Base-by-base conservation (phyloP, 1,139 yeast genomes). In the Cylindricascospora bacillispora region DNA sequence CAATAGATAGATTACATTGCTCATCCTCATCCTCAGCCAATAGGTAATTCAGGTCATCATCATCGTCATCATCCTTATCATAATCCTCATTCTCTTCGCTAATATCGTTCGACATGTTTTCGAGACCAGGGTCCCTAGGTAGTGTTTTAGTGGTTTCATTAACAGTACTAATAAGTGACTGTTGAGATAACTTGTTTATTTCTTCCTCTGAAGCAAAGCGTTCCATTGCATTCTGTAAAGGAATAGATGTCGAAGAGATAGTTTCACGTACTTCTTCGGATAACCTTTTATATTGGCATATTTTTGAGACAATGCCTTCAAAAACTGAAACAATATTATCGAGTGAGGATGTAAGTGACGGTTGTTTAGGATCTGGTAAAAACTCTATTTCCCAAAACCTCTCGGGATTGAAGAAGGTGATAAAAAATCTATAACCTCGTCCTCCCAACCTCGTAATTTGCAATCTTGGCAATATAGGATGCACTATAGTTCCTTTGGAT, bases 401-500 rank as follows among this genome's bases (percentile, higher is more conserved):
- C 22, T 44, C 46, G 5, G 55, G 56, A 29, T 49, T 51, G 30
- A 40, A 44, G 19, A 49, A 43, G 3, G 43, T 31, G 4, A 51
- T 41, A 11, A 41, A 34, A 21, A 39, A 38, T 11, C 37, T 31
- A 14, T 22, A 31, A 2, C 24, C 27, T 6, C 26, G 13, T 9
- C 31, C 27, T 5, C 22, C 25, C 2, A 38, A 22, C 24, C 38
- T 41, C 9, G 43, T 40, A 15, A 52, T 40, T 26, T 42, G 39
- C 26, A 54, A 33, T 32, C 44, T 48, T 5, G 56, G 56, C 25
- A 54, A 35, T 19, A 52, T 41, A 5, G 58, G 56, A 34, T 47
- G 54, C 5, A 54, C 37, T 4, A 53, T 36, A 20, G 45, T 44
- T 12, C 47, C 51, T 26, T 45, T 39, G 17, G 47, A 43, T 3